Conservation (phyloP, 208 protist genomes). For the Trichomonas vaginalis region DNA sequence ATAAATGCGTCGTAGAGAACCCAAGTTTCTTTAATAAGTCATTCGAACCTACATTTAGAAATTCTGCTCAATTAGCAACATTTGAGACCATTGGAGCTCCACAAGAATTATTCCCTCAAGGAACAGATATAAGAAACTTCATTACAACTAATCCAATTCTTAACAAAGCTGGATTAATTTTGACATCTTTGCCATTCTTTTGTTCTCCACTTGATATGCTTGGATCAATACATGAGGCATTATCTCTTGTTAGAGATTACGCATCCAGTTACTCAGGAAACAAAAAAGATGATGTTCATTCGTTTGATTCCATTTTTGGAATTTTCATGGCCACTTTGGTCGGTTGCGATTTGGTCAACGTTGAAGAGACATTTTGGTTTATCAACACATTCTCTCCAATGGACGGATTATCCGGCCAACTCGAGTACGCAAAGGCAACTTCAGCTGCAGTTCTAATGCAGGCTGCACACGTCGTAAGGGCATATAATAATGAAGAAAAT, state of each 20-base stretch:
- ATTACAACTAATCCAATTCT: not conserved
- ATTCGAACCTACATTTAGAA: not conserved
- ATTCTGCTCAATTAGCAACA: not conserved
- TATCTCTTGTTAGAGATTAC: not conserved
- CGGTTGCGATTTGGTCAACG: not conserved
- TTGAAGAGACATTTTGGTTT: not conserved
- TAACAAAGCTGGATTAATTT: not conserved
- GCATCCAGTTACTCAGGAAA: not conserved
- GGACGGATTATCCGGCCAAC: not conserved
- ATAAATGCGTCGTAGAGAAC: not conserved
- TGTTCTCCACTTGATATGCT: not conserved
- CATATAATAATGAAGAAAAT: not conserved
- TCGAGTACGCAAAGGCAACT: not conserved
- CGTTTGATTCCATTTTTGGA: not conserved
- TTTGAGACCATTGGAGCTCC: not conserved
- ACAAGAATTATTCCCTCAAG: not conserved
- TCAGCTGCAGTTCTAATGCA: not conserved
- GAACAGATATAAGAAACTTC: not conserved
- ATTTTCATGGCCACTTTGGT: not conserved
- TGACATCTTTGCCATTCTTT: not conserved
- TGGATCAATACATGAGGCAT: not conserved
- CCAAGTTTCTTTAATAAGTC: not conserved
- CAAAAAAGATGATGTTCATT: not conserved
- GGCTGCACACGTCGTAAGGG: not conserved
- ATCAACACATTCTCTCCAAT: not conserved